Base-by-base conservation (phyloP, 495 filamentous ascomycete genomes). In the Echria macrotheca region DNA sequence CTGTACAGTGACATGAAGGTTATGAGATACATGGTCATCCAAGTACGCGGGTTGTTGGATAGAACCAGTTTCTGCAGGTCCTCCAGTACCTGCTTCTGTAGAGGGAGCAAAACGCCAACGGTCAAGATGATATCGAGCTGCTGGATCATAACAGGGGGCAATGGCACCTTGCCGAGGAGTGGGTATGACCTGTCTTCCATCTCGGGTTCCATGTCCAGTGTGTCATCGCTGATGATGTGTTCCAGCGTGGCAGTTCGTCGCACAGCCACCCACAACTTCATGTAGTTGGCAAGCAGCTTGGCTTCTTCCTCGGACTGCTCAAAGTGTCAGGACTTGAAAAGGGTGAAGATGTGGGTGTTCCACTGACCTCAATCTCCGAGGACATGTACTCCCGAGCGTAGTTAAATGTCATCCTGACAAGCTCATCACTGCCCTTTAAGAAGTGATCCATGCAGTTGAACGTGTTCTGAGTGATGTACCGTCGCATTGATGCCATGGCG, bases 91-190 rank as follows among this genome's bases (percentile, higher is more conserved):
- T 58, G 55, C 46, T 67, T 67, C n/a, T 59, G 59, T 8, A 70
- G 54, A 11, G 68, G 68, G 24, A 58, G 48, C 17, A 68, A 54
- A 11, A 70, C 47, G 2, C 53, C 47, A 31, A 59, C 49, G 18
- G 58, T 60, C 18, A 68, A 53, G 17, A 71, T 64, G 41, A 61
- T 60, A 41, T 70, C 66, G 26, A 71, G 55, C 24, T 71, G 69
- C 39, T 67, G 67, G 32, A 65, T 62, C 64, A 71, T 68, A 33
- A 71, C 61, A 1, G 69, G 69, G 8, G 69, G 66, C 5, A 70
- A 49, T 6, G 68, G 69, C 10, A 69, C 58, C 31, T 67, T 63
- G 15, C 57, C 57, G 29, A 61, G 57, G 26, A 65, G 63, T 8
- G 68, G 66, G 33, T 51, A 65, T 1, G 48, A 54, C 36, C 55